Evolutionary conservation across 208 protist species (phyloP).

Genomic region (Strigomonas culicis): DNA sequence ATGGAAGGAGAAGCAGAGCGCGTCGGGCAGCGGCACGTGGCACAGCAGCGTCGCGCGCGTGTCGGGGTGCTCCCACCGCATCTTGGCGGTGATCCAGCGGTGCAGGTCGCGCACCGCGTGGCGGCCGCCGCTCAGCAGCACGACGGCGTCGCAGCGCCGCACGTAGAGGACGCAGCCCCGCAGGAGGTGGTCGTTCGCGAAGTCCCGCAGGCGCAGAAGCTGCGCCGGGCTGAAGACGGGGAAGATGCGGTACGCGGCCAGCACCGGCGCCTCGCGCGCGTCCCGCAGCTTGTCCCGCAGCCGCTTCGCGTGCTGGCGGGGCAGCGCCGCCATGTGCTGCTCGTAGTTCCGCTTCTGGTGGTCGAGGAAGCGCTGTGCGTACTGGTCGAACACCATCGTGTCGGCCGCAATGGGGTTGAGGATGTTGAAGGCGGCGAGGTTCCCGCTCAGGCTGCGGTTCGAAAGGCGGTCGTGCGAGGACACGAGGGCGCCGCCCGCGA

Average conservation of each 20-base stretch:
- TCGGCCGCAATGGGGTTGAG: conserved; percentile 71
- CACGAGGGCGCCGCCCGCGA: conserved; percentile 6
- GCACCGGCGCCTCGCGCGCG: conserved; percentile 47
- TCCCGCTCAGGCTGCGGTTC: conserved; percentile 48
- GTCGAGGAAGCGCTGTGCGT: conserved; percentile 69
- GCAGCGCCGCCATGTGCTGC: conserved; percentile 71
- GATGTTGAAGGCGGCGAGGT: conserved; percentile 58
- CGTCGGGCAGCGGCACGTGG: conserved; percentile 50
- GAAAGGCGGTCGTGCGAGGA: conserved; percentile 50
- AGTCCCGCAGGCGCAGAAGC: conserved; percentile 67
- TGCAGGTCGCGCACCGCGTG: conserved; percentile 74
- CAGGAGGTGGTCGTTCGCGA: conserved; percentile 74
- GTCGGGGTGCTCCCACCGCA: conserved; percentile 59
- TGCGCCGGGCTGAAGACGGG: conserved; percentile 52
- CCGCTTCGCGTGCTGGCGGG: conserved; percentile 68
- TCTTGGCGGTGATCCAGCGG: conserved; percentile 75
- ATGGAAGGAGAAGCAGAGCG: conserved; percentile 59
- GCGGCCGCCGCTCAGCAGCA: conserved; percentile 67
- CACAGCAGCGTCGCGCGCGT: conserved; percentile 52
- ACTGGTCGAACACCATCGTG: conserved; percentile 57
- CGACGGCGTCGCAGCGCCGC: conserved; percentile 45
- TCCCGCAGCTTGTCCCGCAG: conserved; percentile 44
- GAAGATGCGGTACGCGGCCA: conserved; percentile 71
- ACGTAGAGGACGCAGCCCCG: conserved; percentile 76
- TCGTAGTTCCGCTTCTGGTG: conserved; percentile 81